A percentile compares a stretch with the other conserved stretches of the same genome.
phyloP scores from a whole-genome alignment of 1,284 basidiomycete genomes.

The Gomphus bonarii region DNA sequence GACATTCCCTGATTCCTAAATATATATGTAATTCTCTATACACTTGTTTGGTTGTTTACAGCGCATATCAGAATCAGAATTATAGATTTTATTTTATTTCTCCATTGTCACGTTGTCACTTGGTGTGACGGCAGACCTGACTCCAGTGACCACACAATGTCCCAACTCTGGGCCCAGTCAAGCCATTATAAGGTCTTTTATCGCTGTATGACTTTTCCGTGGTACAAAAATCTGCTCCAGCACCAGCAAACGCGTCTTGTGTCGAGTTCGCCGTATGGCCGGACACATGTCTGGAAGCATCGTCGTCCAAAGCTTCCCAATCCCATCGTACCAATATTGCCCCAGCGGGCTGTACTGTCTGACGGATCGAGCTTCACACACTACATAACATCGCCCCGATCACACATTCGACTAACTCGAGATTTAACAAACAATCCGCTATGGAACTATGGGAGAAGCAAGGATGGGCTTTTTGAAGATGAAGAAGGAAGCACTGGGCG shows the following conservation, averaged over 20 bases:
- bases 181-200: neutral
- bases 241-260: constrained; percentile 29
- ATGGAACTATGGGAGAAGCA: constrained; percentile 43
- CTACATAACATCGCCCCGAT: constrained; percentile 77
- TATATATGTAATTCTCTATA: neutral
- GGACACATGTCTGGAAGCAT: constrained; percentile 66
- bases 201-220: neutral
- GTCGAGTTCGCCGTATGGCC: constrained; percentile 64
- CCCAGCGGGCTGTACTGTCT: constrained; percentile 71
- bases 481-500: constrained; percentile 62
- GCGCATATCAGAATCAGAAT: neutral
- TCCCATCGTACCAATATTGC: constrained; percentile 74
- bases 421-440: constrained; percentile 81
- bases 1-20: neutral
- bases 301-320: constrained; percentile 58
- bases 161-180: neutral
- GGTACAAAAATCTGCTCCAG: neutral
- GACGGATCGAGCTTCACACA: constrained; percentile 84
- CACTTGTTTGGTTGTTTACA: neutral
- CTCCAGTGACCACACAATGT: neutral
- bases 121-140: neutral
- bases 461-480: constrained; percentile 45
- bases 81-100: neutral
- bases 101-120: neutral
- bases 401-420: constrained; percentile 62